Conservation (phyloP, 495 filamentous ascomycete genomes). For the Aspergillus leporis region DNA sequence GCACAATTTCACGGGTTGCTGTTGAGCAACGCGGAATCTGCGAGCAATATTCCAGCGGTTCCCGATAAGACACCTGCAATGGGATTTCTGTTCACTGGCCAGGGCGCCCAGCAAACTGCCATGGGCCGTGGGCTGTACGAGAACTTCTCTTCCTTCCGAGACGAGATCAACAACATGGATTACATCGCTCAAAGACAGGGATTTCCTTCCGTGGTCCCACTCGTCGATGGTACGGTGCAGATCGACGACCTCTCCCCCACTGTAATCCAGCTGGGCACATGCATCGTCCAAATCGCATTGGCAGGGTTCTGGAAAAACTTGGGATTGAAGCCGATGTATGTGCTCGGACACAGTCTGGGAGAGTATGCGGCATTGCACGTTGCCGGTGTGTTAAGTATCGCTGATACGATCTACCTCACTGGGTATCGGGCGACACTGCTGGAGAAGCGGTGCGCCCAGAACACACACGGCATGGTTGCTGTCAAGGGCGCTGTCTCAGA, state of each 20-base stretch:
- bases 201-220: not conserved
- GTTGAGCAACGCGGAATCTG: not conserved
- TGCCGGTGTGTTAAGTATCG: slow-evolving; percentile 22
- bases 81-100: slow-evolving; percentile 45
- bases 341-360: slow-evolving; percentile 40
- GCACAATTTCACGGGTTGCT: not conserved
- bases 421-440: slow-evolving; percentile 25
- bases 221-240: not conserved
- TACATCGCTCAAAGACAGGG: not conserved
- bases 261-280: not conserved
- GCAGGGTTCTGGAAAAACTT: slow-evolving; percentile 18
- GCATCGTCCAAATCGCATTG: slow-evolving; percentile 26
- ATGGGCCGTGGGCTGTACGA: not conserved
- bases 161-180: not conserved
- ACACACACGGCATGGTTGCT: slow-evolving; percentile 52
- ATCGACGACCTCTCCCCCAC: not conserved
- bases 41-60: not conserved
- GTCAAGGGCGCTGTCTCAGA: slow-evolving; percentile 35
- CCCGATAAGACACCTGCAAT: not conserved
- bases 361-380: slow-evolving; percentile 39
- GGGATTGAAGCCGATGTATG: slow-evolving; percentile 22
- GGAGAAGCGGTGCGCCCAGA: slow-evolving; percentile 11
- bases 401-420: slow-evolving; percentile 30
- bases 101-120: not conserved
- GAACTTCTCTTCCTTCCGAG: not conserved